phyloP scores from a whole-genome alignment of 2,329 filamentous ascomycete genomes.

The Hypoxylon sp. region DNA sequence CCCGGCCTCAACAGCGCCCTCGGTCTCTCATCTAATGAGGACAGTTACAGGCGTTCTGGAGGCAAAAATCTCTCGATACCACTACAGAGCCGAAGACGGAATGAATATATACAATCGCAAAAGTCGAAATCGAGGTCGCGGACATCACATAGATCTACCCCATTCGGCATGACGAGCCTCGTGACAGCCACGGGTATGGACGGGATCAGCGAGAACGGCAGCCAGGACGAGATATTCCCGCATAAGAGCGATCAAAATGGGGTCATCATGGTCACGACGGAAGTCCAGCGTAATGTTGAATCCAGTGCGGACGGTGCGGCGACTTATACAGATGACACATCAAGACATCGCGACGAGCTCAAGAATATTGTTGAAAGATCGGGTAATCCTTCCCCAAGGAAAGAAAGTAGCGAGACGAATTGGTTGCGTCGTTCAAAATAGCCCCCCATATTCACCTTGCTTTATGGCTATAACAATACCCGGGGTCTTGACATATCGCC shows the following conservation, averaged over 20 bases:
- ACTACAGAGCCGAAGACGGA: slow-evolving; percentile 30
- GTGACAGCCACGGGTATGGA: slow-evolving; percentile 35
- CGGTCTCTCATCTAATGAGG: slow-evolving; percentile 47
- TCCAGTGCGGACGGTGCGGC: slow-evolving; percentile 12
- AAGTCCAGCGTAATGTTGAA: slow-evolving; percentile 38
- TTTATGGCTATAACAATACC: slow-evolving; percentile 13
- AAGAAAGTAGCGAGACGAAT: slow-evolving; percentile 9
- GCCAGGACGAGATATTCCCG: slow-evolving; percentile 44
- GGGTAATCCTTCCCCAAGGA: neutral
- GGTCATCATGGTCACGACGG: slow-evolving; percentile 40
- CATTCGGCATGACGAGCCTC: slow-evolving; percentile 41
- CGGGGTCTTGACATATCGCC: neutral
- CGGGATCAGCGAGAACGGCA: slow-evolving; percentile 37
- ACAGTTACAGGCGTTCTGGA: slow-evolving; percentile 11
- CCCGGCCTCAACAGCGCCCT: slow-evolving; percentile 53
- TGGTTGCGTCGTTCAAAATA: slow-evolving; percentile 35
- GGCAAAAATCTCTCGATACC: slow-evolving; percentile 25
- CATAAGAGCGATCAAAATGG: slow-evolving; percentile 37
- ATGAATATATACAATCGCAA: slow-evolving; percentile 39
- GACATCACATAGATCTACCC: slow-evolving; percentile 7
- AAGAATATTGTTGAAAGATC: slow-evolving; percentile 11
- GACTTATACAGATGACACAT: slow-evolving; percentile 12
- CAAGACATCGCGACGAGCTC: slow-evolving; percentile 19
- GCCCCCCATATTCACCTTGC: neutral
- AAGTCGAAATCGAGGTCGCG: slow-evolving; percentile 31